These are phyloP conservation scores for Metarhizium rileyi DNA, from an alignment of 2,329 filamentous ascomycete genomes.

Conservation along the genomic window DNA sequence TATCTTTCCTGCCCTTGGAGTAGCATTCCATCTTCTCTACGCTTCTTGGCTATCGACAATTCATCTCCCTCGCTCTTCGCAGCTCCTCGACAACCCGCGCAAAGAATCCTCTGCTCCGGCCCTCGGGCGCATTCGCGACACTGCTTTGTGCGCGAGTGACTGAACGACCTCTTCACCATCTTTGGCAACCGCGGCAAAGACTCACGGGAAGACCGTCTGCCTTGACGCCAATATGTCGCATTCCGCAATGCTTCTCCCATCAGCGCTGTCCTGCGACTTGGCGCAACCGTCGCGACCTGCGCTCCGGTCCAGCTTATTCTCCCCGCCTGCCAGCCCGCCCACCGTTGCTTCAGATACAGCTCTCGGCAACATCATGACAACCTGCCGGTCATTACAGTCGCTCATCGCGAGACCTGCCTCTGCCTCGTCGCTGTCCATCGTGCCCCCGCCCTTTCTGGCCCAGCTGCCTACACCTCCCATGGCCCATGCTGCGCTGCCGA, in stretches of 20 bases:
- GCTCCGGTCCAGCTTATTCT: constrained; percentile 43
- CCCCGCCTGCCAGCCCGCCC: constrained; percentile 49
- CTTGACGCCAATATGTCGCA: background rate
- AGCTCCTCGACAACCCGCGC: too few relatives aligned
- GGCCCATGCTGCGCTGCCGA: constrained; percentile 37
- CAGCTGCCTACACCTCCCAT: constrained; percentile 48
- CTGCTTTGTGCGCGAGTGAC: too few relatives aligned
- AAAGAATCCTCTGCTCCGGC: too few relatives aligned
- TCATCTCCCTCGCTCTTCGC: too few relatives aligned
- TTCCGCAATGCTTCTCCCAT: constrained; percentile 46
- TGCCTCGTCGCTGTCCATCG: constrained; percentile 12
- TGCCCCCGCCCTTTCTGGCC: constrained; percentile 20
- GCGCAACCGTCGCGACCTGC: constrained; percentile 34
- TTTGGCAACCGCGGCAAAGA: too few relatives aligned
- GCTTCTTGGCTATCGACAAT: too few relatives aligned
- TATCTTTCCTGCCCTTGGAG: background rate
- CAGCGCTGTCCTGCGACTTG: constrained; percentile 47
- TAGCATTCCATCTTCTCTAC: too few relatives aligned
- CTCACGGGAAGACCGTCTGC: too few relatives aligned
- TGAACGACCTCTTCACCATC: too few relatives aligned
- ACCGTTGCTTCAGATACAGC: constrained; percentile 34
- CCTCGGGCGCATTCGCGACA: too few relatives aligned
- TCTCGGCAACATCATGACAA: constrained; percentile 46
- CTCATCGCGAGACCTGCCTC: constrained; percentile 36
- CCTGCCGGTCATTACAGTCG: constrained; percentile 51